phyloP scores from a whole-genome alignment of 208 protist species.

The Vickermania ingenoplastis region DNA sequence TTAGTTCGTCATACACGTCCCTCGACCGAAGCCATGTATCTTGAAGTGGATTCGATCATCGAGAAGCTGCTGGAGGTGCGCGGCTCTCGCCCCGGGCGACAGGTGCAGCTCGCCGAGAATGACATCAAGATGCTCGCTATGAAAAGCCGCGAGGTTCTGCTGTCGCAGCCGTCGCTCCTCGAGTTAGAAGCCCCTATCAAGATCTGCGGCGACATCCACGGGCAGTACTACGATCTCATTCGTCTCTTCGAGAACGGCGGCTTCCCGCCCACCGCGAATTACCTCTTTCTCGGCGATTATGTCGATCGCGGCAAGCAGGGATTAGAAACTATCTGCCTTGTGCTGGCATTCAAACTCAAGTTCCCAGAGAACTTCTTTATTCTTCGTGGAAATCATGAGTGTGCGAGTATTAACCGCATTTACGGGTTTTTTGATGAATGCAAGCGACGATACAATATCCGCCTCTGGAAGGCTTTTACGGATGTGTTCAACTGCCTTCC shows the following conservation, averaged over 20 bases:
- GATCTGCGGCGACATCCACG: conserved; percentile 98
- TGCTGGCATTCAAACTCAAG: conserved; percentile 98
- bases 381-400: conserved; percentile 99
- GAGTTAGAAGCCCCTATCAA: conserved; percentile 91
- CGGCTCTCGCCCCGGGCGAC: conserved; percentile 77
- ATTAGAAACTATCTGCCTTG: conserved; percentile 97
- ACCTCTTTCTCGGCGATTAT: conserved; percentile 99
- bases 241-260: conserved; percentile 99
- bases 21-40: too few relatives aligned
- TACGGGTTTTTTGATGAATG: conserved; percentile 99
- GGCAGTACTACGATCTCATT: conserved; percentile 99
- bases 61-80: conserved; percentile 90
- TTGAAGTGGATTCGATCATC: conserved; percentile 88
- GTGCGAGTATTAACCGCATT: conserved; percentile 99
- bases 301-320: conserved; percentile 99
- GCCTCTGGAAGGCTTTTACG: conserved; percentile 98
- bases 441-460: conserved; percentile 98
- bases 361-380: conserved; percentile 99
- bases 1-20: too few relatives aligned
- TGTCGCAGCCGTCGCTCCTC: conserved; percentile 75
- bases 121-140: conserved; percentile 78
- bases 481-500: conserved; percentile 99
- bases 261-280: conserved; percentile 98
- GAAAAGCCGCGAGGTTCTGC: conserved; percentile 81
- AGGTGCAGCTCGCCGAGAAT: conserved; percentile 82